phyloP scores from a whole-genome alignment of 2,329 filamentous ascomycete species.

The Colletotrichum echinochloae region DNA sequence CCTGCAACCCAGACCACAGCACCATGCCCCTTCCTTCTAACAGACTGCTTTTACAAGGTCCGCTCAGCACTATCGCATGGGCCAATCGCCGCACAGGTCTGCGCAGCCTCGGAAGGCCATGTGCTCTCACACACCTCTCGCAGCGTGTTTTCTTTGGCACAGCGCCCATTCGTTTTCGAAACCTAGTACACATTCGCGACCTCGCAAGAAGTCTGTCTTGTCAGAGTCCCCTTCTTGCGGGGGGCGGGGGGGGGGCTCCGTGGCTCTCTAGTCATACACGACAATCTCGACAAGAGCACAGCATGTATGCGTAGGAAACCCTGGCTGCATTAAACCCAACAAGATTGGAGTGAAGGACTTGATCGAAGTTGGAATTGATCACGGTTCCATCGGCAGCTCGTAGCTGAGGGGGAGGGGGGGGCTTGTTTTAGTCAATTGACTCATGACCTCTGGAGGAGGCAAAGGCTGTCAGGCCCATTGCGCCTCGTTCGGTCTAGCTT shows the following conservation, averaged over 20 bases:
- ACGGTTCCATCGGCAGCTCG: neutral
- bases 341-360: neutral
- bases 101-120: slow-evolving; percentile 1
- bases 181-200: neutral
- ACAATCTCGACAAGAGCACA: neutral
- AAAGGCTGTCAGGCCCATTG: neutral
- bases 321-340: slow-evolving; percentile 5
- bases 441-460: neutral
- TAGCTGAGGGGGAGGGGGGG: no score
- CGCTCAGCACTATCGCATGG: neutral
- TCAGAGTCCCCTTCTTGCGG: neutral
- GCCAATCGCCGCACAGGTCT: slow-evolving; percentile 10
- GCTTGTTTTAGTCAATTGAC: neutral
- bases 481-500: slow-evolving; percentile 4
- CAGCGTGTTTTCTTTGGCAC: slow-evolving; percentile 23
- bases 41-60: slow-evolving; percentile 7
- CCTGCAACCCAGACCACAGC: slow-evolving; percentile 14
- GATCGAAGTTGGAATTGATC: neutral
- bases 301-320: neutral
- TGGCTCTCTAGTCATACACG: neutral
- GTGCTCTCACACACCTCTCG: neutral
- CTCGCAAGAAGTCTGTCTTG: slow-evolving; percentile 13
- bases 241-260: no score
- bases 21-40: slow-evolving; percentile 14
- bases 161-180: slow-evolving; percentile 1